Conservation (phyloP, 2,329 filamentous ascomycete genomes). For the Chaetomium globosum region DNA sequence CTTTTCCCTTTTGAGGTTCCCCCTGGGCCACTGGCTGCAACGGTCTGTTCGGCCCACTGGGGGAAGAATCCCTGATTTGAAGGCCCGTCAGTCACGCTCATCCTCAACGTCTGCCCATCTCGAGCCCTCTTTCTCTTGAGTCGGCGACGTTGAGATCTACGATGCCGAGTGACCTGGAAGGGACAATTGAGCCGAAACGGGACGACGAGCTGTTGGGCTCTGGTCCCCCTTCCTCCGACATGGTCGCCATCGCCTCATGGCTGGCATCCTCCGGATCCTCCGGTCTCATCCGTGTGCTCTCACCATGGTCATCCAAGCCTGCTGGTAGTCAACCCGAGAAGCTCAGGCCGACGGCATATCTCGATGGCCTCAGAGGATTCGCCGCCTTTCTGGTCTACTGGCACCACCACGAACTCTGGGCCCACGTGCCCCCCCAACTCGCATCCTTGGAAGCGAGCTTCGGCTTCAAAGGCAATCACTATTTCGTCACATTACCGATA, state of each 20-base stretch:
- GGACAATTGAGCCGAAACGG: constrained; percentile 25
- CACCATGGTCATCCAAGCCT: constrained; percentile 28
- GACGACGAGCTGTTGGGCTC: constrained; percentile 14
- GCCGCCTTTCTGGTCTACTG: constrained; percentile 68
- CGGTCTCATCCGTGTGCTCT: constrained; percentile 22
- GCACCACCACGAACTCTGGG: constrained; percentile 63
- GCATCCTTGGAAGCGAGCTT: constrained; percentile 56
- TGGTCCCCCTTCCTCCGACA: not conserved
- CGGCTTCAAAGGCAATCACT: constrained; percentile 52
- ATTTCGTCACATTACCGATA: constrained; percentile 57
- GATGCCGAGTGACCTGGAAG: constrained; percentile 27
- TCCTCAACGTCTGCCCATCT: not conserved
- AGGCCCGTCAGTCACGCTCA: not conserved
- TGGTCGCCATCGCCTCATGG: constrained; percentile 16
- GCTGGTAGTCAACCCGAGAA: constrained; percentile 27
- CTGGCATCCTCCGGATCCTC: constrained; percentile 16
- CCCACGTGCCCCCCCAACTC: constrained; percentile 48
- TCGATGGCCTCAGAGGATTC: constrained; percentile 68
- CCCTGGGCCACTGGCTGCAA: constrained; percentile 9
- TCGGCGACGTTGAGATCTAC: constrained; percentile 3
- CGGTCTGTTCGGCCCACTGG: not conserved
- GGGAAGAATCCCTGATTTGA: not conserved
- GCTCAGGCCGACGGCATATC: constrained; percentile 58
- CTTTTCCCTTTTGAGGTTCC: not conserved
- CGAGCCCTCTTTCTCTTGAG: not conserved